Conservation (phyloP, 2,329 filamentous ascomycete genomes). For the Amesomyces nigricolor region DNA sequence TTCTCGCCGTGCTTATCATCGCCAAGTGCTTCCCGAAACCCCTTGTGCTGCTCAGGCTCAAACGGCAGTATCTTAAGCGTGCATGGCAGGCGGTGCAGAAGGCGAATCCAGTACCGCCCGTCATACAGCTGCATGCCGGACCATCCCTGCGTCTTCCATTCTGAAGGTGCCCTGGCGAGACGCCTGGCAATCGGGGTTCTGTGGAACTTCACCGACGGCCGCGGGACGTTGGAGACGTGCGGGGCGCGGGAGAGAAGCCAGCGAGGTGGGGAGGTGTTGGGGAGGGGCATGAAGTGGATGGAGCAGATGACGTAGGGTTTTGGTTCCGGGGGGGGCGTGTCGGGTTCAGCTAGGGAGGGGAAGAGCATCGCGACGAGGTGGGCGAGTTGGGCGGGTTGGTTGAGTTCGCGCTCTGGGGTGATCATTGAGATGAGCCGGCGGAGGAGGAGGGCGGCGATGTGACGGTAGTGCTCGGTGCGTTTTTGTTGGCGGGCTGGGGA, state of each 20-base stretch:
- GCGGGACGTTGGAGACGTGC: slow-evolving; percentile 37
- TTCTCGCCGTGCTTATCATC: slow-evolving; percentile 22
- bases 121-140: slow-evolving; percentile 45
- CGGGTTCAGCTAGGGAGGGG: slow-evolving; percentile 35
- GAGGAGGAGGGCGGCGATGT: slow-evolving; percentile 42
- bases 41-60: slow-evolving; percentile 38
- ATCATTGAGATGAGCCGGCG: slow-evolving; percentile 46
- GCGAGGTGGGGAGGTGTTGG: slow-evolving; percentile 20
- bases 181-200: slow-evolving; percentile 11
- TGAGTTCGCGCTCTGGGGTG: slow-evolving; percentile 42
- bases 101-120: slow-evolving; percentile 56
- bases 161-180: slow-evolving; percentile 2
- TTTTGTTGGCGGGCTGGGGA: slow-evolving; percentile 23
- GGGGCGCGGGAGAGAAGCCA: slow-evolving; percentile 46
- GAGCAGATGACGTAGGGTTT: slow-evolving; percentile 42
- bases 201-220: slow-evolving; percentile 27
- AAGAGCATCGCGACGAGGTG: slow-evolving; percentile 44
- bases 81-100: slow-evolving; percentile 40
- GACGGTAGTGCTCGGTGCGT: slow-evolving; percentile 35
- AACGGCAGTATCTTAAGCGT: slow-evolving; percentile 44
- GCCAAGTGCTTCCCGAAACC: slow-evolving; percentile 42
- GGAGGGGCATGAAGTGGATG: slow-evolving; percentile 41
- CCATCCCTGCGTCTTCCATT: slow-evolving; percentile 31
- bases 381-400: slow-evolving; percentile 40
- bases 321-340: slow-evolving; percentile 17